Evolutionary conservation across 75 land plant species (phyloP).

Genomic region (Isoetes taiwanensis): DNA sequence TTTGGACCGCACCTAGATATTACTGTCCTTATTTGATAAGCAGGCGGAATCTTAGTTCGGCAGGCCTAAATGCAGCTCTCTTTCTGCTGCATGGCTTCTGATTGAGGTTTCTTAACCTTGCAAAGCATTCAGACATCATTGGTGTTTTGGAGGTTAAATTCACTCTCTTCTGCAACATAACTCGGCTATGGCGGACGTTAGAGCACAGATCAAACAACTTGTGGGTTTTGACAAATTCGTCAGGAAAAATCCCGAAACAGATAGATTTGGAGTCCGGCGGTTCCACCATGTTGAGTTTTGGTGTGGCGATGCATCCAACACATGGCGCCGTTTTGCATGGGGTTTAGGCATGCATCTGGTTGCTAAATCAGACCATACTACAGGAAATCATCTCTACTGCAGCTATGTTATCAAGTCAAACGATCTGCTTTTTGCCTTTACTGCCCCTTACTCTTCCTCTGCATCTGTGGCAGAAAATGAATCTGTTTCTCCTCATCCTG

Average conservation of each 20-base stretch:
- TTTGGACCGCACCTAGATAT: too few relatives aligned
- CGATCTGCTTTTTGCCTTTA: background rate
- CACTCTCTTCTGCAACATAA: too few relatives aligned
- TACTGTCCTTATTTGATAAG: too few relatives aligned
- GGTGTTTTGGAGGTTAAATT: too few relatives aligned
- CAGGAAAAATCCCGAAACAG: background rate
- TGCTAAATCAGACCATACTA: slow-evolving; percentile 1
- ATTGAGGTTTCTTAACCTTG: too few relatives aligned
- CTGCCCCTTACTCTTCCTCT: background rate
- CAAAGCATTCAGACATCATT: too few relatives aligned
- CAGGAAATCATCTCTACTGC: slow-evolving; percentile 5
- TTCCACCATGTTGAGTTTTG: slow-evolving; percentile 8
- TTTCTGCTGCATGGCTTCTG: too few relatives aligned
- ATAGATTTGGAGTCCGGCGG: background rate
- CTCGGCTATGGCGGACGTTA: too few relatives aligned
- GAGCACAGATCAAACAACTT: too few relatives aligned
- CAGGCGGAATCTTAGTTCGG: too few relatives aligned
- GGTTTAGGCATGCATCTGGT: slow-evolving; percentile 1
- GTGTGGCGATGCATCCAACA: slow-evolving; percentile 7
- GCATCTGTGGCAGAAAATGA: background rate
- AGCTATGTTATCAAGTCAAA: slow-evolving; percentile 1
- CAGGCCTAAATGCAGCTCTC: too few relatives aligned
- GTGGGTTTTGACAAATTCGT: background rate
- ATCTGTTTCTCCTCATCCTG: background rate
- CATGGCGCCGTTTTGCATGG: background rate